Evolutionary conservation across 2,329 filamentous ascomycete species (phyloP).

Genomic region (Cladosporium sp.): DNA sequence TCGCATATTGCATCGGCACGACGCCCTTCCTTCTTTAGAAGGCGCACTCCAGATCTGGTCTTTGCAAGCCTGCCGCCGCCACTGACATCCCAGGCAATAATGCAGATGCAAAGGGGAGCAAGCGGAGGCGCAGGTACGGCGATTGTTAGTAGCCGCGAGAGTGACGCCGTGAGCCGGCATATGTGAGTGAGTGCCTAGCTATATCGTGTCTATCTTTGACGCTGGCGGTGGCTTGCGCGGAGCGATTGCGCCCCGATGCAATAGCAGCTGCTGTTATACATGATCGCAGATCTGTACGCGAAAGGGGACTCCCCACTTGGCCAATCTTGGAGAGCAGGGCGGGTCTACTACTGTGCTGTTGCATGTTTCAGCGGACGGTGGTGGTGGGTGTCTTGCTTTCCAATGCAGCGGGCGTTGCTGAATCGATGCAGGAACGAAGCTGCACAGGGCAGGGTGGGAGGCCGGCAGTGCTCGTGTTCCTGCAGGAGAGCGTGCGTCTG

Average conservation of each 20-base stretch:
- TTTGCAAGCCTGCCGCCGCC: not conserved
- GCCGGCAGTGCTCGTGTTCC: constrained; percentile 3
- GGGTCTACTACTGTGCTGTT: constrained; percentile 18
- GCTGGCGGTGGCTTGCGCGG: not conserved
- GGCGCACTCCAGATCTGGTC: not conserved
- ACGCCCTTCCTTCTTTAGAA: not conserved
- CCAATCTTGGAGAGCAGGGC: not conserved
- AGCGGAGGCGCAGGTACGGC: not conserved
- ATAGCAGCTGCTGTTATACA: constrained; percentile 10
- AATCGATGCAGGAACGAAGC: constrained; percentile 20
- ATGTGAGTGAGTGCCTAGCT: not conserved
- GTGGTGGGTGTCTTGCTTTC: not conserved
- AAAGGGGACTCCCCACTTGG: not conserved
- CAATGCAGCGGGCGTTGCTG: constrained; percentile 9
- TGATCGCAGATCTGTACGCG: constrained; percentile 13
- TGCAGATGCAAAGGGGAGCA: not conserved
- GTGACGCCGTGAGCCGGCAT: not conserved
- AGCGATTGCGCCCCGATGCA: not conserved
- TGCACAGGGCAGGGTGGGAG: constrained; percentile 11
- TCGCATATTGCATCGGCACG: constrained; percentile 12
- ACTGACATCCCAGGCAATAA: not conserved
- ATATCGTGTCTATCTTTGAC: not conserved
- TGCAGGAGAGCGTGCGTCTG: constrained; percentile 4
- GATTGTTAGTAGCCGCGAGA: not conserved
- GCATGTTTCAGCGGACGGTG: constrained; percentile 16